phyloP scores from a whole-genome alignment of 139 green algal genomes.

The Mesotaenium endlicherianum region DNA sequence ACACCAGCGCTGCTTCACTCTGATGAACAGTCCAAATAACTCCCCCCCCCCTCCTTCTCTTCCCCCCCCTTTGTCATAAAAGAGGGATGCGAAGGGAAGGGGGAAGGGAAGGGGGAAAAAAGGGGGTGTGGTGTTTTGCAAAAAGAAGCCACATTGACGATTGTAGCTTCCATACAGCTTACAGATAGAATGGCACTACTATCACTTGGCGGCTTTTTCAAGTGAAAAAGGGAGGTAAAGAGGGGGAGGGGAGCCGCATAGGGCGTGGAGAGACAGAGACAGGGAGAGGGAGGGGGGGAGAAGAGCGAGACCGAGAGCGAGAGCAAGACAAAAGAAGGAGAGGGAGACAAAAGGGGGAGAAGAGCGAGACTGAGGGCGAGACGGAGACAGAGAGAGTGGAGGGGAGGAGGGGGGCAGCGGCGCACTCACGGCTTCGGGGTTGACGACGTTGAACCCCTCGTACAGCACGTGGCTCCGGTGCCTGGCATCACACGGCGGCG shows the following conservation, averaged over 20 bases:
- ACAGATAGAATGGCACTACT: too few species aligned
- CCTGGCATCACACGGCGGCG: background rate
- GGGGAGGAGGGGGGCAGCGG: too few species aligned
- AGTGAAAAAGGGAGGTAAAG: background rate
- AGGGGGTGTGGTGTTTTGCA: too few species aligned
- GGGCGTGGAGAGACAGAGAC: background rate
- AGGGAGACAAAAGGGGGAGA: background rate
- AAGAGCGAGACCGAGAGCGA: background rate
- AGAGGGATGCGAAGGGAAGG: background rate
- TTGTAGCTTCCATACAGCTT: too few species aligned
- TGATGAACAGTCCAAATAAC: too few species aligned
- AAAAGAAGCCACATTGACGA: too few species aligned
- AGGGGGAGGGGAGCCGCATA: background rate
- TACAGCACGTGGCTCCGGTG: background rate
- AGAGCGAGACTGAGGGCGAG: background rate
- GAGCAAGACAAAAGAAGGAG: background rate
- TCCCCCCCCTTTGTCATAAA: background rate
- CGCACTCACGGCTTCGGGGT: constrained; percentile 28
- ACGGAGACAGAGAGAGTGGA: background rate
- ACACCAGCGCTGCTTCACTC: too few species aligned
- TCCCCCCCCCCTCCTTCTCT: too few species aligned
- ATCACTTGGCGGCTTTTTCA: background rate
- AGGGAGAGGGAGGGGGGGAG: background rate
- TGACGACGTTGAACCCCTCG: constrained; percentile 29
- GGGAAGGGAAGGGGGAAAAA: background rate